Conservation (phyloP, 2,329 filamentous ascomycete genomes). For the Hypoxylon sp. region DNA sequence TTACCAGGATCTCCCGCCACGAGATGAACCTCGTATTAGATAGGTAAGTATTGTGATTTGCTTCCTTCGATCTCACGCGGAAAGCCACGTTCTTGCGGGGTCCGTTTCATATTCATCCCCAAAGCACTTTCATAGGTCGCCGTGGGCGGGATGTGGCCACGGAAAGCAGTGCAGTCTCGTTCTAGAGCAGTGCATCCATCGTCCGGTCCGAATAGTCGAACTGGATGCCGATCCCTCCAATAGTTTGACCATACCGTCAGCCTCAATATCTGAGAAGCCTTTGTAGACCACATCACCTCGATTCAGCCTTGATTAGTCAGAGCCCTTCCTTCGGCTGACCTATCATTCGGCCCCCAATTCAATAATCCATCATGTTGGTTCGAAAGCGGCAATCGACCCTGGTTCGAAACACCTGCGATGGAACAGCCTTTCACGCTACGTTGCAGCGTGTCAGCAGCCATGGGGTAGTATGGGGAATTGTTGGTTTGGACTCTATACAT, state of each 20-base stretch:
- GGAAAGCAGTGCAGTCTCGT: not conserved
- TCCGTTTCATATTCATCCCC: slow-evolving; percentile 6
- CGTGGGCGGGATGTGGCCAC: not conserved
- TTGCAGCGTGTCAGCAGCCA: slow-evolving; percentile 20
- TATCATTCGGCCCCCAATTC: slow-evolving; percentile 14
- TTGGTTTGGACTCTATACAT: slow-evolving; percentile 1
- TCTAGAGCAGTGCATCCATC: not conserved
- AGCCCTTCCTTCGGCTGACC: not conserved
- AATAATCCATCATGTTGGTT: slow-evolving; percentile 25
- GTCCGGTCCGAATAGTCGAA: not conserved
- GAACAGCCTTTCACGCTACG: slow-evolving; percentile 8
- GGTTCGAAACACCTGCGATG: slow-evolving; percentile 20
- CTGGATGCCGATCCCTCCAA: not conserved
- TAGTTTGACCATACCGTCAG: not conserved
- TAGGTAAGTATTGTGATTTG: slow-evolving; percentile 2
- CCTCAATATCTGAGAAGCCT: not conserved
- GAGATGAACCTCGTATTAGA: not conserved
- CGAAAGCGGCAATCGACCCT: slow-evolving; percentile 29
- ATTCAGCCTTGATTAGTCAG: not conserved
- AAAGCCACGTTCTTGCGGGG: not conserved
- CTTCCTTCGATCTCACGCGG: not conserved
- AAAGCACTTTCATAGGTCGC: not conserved
- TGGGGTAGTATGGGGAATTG: not conserved
- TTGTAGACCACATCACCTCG: not conserved
- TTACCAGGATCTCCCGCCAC: not conserved